These are phyloP conservation scores for Collybiopsis confluens DNA, from an alignment of 768 basidiomycete genomes.

Conservation along the genomic window DNA sequence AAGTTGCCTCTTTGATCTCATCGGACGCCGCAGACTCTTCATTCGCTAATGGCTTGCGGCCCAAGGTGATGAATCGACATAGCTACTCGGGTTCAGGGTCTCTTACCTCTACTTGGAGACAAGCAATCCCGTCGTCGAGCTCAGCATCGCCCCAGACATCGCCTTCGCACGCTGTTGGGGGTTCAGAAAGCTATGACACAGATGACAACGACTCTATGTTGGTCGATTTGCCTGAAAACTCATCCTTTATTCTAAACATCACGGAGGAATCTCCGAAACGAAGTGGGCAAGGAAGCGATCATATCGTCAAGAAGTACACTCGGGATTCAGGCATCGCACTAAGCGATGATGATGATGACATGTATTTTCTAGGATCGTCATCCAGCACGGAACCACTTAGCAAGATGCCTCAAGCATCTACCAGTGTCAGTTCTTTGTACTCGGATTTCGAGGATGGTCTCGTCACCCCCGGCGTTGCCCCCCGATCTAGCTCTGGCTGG, in stretches of 20 bases:
- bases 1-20: slow-evolving; percentile 25
- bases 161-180: slow-evolving; percentile 23
- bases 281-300: slow-evolving; percentile 16
- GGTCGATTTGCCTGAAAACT: slow-evolving; percentile 42
- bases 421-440: slow-evolving; percentile 56
- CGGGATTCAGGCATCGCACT: slow-evolving; percentile 63
- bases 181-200: slow-evolving; percentile 23
- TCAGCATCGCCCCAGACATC: slow-evolving; percentile 51
- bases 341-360: slow-evolving; percentile 55
- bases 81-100: slow-evolving; percentile 56
- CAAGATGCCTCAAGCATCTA: slow-evolving; percentile 54
- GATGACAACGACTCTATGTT: slow-evolving; percentile 55
- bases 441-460: slow-evolving; percentile 61
- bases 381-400: slow-evolving; percentile 23
- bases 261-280: slow-evolving; percentile 44
- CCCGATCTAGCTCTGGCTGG: slow-evolving; percentile 59
- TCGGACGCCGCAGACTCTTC: slow-evolving; percentile 11
- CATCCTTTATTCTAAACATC: slow-evolving; percentile 55
- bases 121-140: slow-evolving; percentile 32
- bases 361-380: slow-evolving; percentile 13
- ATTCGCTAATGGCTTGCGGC: slow-evolving; percentile 19
- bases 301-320: slow-evolving; percentile 66
- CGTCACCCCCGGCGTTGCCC: slow-evolving; percentile 62
- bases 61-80: slow-evolving; percentile 46
- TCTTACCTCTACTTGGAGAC: slow-evolving; percentile 32